Evolutionary conservation across 495 filamentous ascomycete species (phyloP).

Genomic region (Lasiosphaeria hispida): DNA sequence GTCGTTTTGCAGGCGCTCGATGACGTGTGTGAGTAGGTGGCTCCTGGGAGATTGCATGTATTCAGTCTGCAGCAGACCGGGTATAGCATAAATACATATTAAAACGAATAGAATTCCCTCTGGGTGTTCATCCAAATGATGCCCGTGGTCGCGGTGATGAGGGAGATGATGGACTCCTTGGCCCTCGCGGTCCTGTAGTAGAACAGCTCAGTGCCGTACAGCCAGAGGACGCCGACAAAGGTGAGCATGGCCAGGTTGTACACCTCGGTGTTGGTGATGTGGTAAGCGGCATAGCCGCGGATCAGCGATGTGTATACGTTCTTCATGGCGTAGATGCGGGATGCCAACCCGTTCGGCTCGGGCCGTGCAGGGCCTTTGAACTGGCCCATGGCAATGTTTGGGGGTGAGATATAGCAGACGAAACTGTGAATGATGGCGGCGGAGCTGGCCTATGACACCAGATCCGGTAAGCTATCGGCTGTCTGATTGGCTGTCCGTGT

Average conservation of each 20-base stretch:
- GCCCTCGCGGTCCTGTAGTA: conserved; percentile 26
- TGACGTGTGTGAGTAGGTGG: conserved; percentile 1
- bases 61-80: too few species aligned
- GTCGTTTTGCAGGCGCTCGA: conserved; percentile 11
- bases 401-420: conserved; percentile 23
- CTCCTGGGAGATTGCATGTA: too few species aligned
- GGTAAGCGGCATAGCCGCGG: conserved; percentile 32
- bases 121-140: conserved; percentile 33
- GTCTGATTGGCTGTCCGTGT: background rate
- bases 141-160: conserved; percentile 17
- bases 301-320: conserved; percentile 35
- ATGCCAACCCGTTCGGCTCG: conserved; percentile 23
- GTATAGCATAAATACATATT: too few species aligned
- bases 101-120: conserved; percentile 26
- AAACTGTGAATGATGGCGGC: conserved; percentile 25
- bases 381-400: conserved; percentile 15
- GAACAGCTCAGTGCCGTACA: conserved; percentile 28
- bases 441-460: too few species aligned
- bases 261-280: conserved; percentile 29
- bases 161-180: conserved; percentile 23
- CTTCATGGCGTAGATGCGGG: conserved; percentile 35
- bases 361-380: conserved; percentile 33
- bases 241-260: conserved; percentile 32
- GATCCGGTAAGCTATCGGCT: too few species aligned
- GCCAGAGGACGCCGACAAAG: conserved; percentile 29